Percentiles rank a stretch among this genome's conserved stretches.
Evolutionary conservation across 805 yeast species (phyloP).

Genomic region (Starmerella tilneyi): DNA sequence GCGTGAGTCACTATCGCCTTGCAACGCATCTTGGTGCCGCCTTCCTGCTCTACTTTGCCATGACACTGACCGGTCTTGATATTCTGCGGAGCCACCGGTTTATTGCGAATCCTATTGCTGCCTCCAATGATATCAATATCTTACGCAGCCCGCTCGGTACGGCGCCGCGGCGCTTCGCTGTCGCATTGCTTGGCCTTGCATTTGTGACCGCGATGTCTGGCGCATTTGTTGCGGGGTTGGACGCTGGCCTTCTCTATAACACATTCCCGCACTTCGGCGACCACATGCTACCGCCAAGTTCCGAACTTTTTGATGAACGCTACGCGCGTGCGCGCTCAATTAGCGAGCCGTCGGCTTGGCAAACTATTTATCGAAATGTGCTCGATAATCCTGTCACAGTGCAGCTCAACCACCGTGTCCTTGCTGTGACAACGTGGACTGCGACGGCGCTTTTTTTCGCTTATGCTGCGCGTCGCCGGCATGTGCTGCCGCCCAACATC

Average conservation of each 20-base stretch:
- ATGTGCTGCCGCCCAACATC: conserved; percentile 38
- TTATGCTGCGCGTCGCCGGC: conserved; percentile 49
- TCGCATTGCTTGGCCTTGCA: conserved; percentile 54
- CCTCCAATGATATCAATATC: conserved; percentile 44
- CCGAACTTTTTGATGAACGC: conserved; percentile 66
- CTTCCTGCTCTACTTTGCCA: conserved; percentile 73
- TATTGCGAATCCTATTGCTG: conserved; percentile 52
- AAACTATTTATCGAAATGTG: conserved; percentile 54
- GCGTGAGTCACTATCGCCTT: conserved; percentile 89
- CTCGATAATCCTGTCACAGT: conserved; percentile 95
- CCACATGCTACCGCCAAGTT: conserved; percentile 56
- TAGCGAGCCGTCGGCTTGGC: conserved; percentile 40
- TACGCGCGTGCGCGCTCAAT: conserved; percentile 36
- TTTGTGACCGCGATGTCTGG: conserved; percentile 94
- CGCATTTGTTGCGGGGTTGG: conserved; percentile 95
- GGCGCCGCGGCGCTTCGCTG: conserved; percentile 46
- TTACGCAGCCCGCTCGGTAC: conserved; percentile 53
- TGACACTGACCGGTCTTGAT: conserved; percentile 82
- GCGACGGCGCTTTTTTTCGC: conserved; percentile 61
- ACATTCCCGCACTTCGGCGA: conserved; percentile 94
- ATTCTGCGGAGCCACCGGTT: conserved; percentile 65
- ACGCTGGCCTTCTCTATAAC: conserved; percentile 93
- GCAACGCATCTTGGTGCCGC: conserved; percentile 94
- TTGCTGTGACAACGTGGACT: conserved; percentile 73
- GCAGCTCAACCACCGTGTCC: conserved; percentile 76